Evolutionary conservation across 139 green algal genomes (phyloP), one percentile per base, ranked within the genome.

Genomic region (Desmodesmus armatus): DNA sequence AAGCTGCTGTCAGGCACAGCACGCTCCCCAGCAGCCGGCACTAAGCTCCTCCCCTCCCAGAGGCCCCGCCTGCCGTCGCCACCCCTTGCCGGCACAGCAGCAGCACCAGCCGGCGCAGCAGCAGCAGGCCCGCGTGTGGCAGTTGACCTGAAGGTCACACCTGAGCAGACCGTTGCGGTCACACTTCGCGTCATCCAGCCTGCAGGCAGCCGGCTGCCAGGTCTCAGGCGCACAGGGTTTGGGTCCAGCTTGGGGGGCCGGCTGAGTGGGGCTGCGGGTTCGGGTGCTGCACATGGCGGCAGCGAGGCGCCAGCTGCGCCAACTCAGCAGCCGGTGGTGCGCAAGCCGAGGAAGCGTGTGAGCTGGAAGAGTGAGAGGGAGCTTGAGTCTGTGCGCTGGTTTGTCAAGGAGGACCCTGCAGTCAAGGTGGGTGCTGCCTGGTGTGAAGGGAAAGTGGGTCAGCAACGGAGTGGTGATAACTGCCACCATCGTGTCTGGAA

Each of bases 331-430:
- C 47, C 7, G 47, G 47, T 7, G 47, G 47, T 13, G 47, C 47
- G 13, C 9, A 7, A 55, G 47, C 44, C 66, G n/a, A 27, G 23
- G n/a, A 80, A 72, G 69, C 49, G 70, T 2, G 69, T 86, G 23
- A 33, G 13, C 5, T 86, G 80, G 80, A 43, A 39, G 29, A 21
- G 5, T 31, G 80, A 86, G 15, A 17, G 27, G 39, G 66, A 79
- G 23, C 69, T 86, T 49, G 69, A 73, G 80, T 17, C 67, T 47
- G 80, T 86, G 47, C 55, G 80, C 11, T 86, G 80, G 80, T 86
- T 86, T 37, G 39, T 63, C 35, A 86, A 73, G 40, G 80, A 86
- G 2, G 80, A 86, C n/a, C 33, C 80, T 2, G 69, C 80, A 31
- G 66, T 9, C 21, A 5, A 80, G 69, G 80, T 86, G 51, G 80